These are phyloP conservation scores for Komagataella pseudopastoris DNA, from an alignment of 805 yeast genomes.

Conservation along the genomic window DNA sequence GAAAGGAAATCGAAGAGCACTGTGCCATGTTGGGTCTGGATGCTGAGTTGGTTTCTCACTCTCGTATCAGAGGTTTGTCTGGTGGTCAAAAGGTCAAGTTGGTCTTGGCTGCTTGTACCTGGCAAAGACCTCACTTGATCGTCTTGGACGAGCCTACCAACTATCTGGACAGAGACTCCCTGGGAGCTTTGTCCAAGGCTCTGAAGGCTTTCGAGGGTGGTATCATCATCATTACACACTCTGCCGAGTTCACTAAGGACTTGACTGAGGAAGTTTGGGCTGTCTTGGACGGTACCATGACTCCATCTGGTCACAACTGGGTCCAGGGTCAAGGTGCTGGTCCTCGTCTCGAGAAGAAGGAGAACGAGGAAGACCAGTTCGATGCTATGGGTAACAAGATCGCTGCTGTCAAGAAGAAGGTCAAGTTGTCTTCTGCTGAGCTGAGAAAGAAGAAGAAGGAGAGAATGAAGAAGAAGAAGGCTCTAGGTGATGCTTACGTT, in stretches of 20 bases:
- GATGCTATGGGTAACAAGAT: constrained; percentile 99
- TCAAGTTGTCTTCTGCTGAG: constrained; percentile 97
- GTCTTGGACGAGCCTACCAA: constrained; percentile 99
- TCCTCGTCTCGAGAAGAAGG: constrained; percentile 98
- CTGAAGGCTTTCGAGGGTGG: constrained; percentile 99
- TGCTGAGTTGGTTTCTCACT: constrained; percentile 98
- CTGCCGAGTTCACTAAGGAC: constrained; percentile 99
- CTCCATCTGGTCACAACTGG: constrained; percentile 99
- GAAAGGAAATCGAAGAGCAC: constrained; percentile 99
- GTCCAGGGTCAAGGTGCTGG: constrained; percentile 99
- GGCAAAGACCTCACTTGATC: constrained; percentile 99
- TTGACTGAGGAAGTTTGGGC: constrained; percentile 99
- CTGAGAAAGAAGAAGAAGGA: constrained; percentile 99
- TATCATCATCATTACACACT: constrained; percentile 98
- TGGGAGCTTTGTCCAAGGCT: constrained; percentile 99
- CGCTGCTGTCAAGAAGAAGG: constrained; percentile 90
- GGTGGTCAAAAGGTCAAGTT: constrained; percentile 99
- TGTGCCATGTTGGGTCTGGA: constrained; percentile 98
- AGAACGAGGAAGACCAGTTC: constrained; percentile 93
- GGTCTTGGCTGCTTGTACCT: constrained; percentile 99
- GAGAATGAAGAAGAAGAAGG: constrained; percentile 99
- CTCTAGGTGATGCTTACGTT: constrained; percentile 97
- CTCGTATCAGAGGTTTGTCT: constrained; percentile 99
- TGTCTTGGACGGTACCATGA: constrained; percentile 94
- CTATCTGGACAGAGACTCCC: constrained; percentile 97